phyloP scores from a whole-genome alignment of 23 red algal genomes.

The Gracilaria vermiculophylla region DNA sequence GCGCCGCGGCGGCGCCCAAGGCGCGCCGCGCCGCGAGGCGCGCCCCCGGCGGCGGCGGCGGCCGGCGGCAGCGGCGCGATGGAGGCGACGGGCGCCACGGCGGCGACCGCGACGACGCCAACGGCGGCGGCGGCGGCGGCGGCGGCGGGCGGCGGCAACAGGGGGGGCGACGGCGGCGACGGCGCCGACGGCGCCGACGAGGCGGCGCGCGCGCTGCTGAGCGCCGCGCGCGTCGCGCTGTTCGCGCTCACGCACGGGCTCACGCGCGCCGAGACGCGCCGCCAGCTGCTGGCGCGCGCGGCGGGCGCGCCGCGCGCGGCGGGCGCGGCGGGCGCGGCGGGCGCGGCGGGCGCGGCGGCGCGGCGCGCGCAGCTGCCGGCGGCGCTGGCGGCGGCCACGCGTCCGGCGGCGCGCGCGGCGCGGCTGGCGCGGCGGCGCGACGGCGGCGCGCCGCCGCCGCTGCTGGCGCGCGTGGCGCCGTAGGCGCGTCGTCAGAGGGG shows the following conservation, averaged over 20 bases:
- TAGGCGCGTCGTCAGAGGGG: too few species aligned
- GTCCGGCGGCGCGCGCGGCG: background rate
- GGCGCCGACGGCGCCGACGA: background rate
- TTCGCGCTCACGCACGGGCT: constrained; percentile 20
- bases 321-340: too few species aligned
- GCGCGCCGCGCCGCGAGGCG: background rate
- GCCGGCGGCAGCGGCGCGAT: background rate
- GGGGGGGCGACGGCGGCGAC: too few species aligned
- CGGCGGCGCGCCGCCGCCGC: background rate
- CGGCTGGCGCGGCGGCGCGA: background rate
- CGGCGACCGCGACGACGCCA: too few species aligned
- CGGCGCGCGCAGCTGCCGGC: background rate
- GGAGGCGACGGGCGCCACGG: background rate
- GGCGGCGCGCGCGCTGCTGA: constrained; percentile 32
- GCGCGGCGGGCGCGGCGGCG: background rate
- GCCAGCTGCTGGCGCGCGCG: constrained; percentile 5
- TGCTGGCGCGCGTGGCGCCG: background rate
- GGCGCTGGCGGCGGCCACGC: background rate
- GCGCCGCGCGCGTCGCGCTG: background rate
- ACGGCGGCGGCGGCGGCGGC: too few species aligned
- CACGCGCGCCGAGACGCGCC: background rate
- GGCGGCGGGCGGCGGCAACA: too few species aligned
- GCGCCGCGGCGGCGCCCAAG: too few species aligned
- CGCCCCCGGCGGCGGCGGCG: background rate
- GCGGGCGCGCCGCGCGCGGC: background rate